These are phyloP conservation scores for Cochlearia excelsa DNA, from an alignment of 345 rosid genomes.

Conservation along the genomic window DNA sequence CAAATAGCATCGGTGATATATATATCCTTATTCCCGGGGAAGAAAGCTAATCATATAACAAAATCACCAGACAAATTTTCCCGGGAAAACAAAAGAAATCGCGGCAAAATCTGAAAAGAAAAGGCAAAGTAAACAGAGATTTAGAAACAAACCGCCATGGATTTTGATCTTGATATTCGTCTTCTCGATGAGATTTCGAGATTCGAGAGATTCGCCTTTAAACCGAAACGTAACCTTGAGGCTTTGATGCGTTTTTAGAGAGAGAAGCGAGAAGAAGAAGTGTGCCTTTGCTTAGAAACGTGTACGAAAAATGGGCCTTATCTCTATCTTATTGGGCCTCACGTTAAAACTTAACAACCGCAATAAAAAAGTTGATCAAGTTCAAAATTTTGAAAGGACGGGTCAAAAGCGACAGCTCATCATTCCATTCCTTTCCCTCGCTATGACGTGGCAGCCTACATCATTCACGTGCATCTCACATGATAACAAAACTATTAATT, in stretches of 20 bases:
- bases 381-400: too few species aligned
- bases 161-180: slow-evolving; percentile 3
- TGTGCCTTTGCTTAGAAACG: slow-evolving; percentile 14
- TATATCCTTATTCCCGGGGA: not conserved
- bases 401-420: slow-evolving; percentile 24
- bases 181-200: slow-evolving; percentile 1
- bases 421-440: slow-evolving; percentile 2
- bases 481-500: too few species aligned
- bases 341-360: too few species aligned
- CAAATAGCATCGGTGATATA: not conserved
- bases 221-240: slow-evolving; percentile 22
- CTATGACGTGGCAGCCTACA: slow-evolving; percentile 19
- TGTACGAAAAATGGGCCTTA: not conserved
- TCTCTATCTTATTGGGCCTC: not conserved
- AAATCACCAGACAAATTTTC: not conserved
- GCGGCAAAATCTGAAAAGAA: not conserved
- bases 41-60: slow-evolving; percentile 9
- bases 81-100: slow-evolving; percentile 2
- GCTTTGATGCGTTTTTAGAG: slow-evolving; percentile 15
- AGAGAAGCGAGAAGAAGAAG: not conserved
- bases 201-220: slow-evolving; percentile 11
- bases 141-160: slow-evolving; percentile 29
- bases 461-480: slow-evolving; percentile 25
- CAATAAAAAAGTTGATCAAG: too few species aligned
- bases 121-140: not conserved